Evolutionary conservation across 352 stramenopile genomes (phyloP), one percentile per base, ranked within the genome.

Genomic region (Pilasporangium apinafurcum): DNA sequence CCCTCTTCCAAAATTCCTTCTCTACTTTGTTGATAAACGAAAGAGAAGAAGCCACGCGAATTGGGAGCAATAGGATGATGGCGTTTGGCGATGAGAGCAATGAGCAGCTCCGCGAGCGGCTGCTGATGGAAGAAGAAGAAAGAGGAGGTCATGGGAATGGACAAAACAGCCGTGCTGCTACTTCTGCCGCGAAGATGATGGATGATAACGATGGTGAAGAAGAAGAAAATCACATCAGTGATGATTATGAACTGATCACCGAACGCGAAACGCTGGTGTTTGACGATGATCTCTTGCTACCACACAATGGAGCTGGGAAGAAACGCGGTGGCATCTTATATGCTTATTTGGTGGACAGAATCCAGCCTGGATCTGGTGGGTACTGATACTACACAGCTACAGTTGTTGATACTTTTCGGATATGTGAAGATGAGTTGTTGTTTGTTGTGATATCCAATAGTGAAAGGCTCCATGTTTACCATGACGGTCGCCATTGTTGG

Each of bases 381-480:
- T n/a, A n/a, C n/a, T n/a, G n/a, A n/a, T n/a, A n/a, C n/a, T n/a
- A n/a, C n/a, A n/a, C n/a, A n/a, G n/a, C n/a, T n/a, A n/a, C n/a
- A n/a, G n/a, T n/a, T n/a, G n/a, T n/a, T n/a, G n/a, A n/a, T n/a
- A n/a, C n/a, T n/a, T n/a, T n/a, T n/a, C n/a, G n/a, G n/a, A n/a
- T 18, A 1, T 39, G 5, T 24, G 25, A 12, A 48, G 30, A 30
- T 38, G 41, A 34, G 35, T 26, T 2, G 37, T 14, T 24, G 42
- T 40, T 32, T 37, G 20, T 8, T 24, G 39, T n/a, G n/a, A n/a
- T n/a, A n/a, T n/a, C n/a, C n/a, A n/a, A n/a, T 36, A 92, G 80
- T 95, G 28, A 95, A 93, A 66, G 81, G 83, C 17, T 91, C 79
- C 48, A 92, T 95, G 68, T 92, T 93, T 48, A 95, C 83, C 0